A percentile compares a stretch with the other conserved stretches of the same genome.
These are phyloP conservation scores for Cladochytrium tenue DNA, from an alignment of 371 early-diverging fungal species.

Conservation along the genomic window DNA sequence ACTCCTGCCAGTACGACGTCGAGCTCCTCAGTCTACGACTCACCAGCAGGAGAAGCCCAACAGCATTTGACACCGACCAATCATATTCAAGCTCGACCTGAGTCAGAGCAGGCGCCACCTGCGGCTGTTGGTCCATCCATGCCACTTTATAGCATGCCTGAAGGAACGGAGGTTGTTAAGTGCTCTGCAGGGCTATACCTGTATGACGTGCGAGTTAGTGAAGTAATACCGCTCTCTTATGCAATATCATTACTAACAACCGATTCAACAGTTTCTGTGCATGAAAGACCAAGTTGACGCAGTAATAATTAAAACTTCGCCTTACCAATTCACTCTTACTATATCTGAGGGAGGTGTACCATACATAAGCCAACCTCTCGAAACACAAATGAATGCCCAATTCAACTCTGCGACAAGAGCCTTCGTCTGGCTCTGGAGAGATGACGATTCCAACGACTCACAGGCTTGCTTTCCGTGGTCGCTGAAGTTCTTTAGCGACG, in stretches of 20 bases:
- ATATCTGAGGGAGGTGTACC: slow-evolving; percentile 44
- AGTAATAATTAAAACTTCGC: slow-evolving; percentile 38
- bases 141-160: slow-evolving; percentile 4
- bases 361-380: slow-evolving; percentile 64
- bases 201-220: slow-evolving; percentile 47
- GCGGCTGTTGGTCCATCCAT: too few species aligned
- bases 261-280: slow-evolving; percentile 41
- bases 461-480: slow-evolving; percentile 65
- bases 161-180: slow-evolving; percentile 32
- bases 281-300: slow-evolving; percentile 45
- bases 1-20: too few species aligned
- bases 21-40: too few species aligned
- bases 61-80: too few species aligned
- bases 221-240: slow-evolving; percentile 11
- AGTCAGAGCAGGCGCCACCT: too few species aligned
- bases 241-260: neutral
- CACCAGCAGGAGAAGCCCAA: too few species aligned
- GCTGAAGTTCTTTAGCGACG: slow-evolving; percentile 48
- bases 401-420: slow-evolving; percentile 63
- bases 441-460: slow-evolving; percentile 26
- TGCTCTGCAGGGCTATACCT: slow-evolving; percentile 57
- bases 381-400: slow-evolving; percentile 70
- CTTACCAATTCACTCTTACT: slow-evolving; percentile 55
- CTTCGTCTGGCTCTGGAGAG: slow-evolving; percentile 65
- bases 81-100: too few species aligned